Evolutionary conservation across 2,329 filamentous ascomycete genomes (phyloP).

Genomic region (Escovopsis weberi): DNA sequence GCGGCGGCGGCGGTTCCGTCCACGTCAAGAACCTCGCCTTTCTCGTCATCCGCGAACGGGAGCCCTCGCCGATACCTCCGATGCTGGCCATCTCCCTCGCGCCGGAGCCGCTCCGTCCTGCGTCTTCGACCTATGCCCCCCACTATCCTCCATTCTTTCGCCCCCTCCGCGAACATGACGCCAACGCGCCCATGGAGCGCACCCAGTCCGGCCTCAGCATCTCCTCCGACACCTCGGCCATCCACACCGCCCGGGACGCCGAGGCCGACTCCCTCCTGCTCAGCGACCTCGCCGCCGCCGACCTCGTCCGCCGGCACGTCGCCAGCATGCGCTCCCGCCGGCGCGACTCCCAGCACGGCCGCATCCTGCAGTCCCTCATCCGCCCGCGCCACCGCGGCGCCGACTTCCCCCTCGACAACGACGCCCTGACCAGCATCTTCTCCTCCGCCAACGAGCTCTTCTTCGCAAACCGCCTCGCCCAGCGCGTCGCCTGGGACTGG

Average conservation of each 20-base stretch:
- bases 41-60: conserved; percentile 24
- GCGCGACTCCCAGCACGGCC: conserved; percentile 36
- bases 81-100: conserved; percentile 8
- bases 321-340: conserved; percentile 26
- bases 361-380: conserved; percentile 44
- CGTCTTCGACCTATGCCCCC: not conserved
- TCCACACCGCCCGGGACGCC: conserved; percentile 16
- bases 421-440: conserved; percentile 43
- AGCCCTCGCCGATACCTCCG: conserved; percentile 5
- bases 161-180: conserved; percentile 1
- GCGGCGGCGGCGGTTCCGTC: conserved; percentile 11
- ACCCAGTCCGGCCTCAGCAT: conserved; percentile 36
- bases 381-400: conserved; percentile 29
- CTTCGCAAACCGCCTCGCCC: conserved; percentile 39
- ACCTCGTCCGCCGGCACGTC: conserved; percentile 33
- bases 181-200: conserved; percentile 25
- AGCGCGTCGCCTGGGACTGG: conserved; percentile 50
- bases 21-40: conserved; percentile 20
- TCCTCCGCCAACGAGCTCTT: conserved; percentile 48
- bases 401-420: conserved; percentile 40
- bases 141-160: conserved; percentile 11
- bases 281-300: conserved; percentile 33
- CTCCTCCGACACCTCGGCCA: conserved; percentile 23
- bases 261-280: conserved; percentile 19
- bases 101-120: conserved; percentile 4